Percentiles rank a stretch among this genome's conserved stretches.
phyloP scores from a whole-genome alignment of 768 basidiomycete genomes.

The Cubamyces sp. region DNA sequence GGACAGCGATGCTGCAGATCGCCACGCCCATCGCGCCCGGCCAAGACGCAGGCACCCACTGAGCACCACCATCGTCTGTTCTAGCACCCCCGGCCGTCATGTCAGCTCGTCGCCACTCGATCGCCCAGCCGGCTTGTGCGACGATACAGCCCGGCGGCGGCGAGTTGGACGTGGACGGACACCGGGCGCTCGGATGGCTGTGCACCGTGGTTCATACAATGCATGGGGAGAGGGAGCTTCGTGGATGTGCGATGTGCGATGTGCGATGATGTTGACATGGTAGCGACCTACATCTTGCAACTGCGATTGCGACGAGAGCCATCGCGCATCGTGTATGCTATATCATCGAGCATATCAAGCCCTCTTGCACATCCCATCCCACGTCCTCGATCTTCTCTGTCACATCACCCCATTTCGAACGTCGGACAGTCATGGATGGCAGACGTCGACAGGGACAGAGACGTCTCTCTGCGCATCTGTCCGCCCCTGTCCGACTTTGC shows the following conservation, averaged over 20 bases:
- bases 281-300: background rate
- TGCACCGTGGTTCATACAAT: background rate
- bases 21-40: background rate
- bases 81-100: background rate
- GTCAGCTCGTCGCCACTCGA: too few species aligned
- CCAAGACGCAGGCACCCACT: background rate
- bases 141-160: too few species aligned
- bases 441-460: too few species aligned
- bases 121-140: too few species aligned
- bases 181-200: background rate
- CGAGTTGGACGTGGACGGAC: too few species aligned
- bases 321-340: background rate
- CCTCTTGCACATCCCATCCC: background rate
- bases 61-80: background rate
- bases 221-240: too few species aligned
- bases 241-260: too few species aligned
- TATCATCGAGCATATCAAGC: background rate
- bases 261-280: slow-evolving; percentile 4
- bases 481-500: too few species aligned
- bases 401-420: background rate
- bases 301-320: background rate
- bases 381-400: slow-evolving; percentile 4
- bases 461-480: background rate
- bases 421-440: background rate
- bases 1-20: background rate